Evolutionary conservation across 495 filamentous ascomycete species (phyloP).

Genomic region (Penicillium antarcticum): DNA sequence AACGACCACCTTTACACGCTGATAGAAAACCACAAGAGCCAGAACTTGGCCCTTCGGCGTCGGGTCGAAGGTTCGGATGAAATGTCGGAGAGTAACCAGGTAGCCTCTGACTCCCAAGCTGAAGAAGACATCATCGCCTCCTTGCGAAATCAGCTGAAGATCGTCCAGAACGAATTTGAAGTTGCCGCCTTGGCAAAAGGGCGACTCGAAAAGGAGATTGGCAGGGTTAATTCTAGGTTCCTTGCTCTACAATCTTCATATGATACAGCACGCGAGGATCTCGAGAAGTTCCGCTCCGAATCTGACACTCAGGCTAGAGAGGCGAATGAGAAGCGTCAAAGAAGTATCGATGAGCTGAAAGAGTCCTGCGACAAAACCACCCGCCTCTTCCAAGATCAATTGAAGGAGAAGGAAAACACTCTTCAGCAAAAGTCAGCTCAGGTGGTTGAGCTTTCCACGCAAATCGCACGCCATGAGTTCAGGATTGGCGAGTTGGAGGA

Average conservation of each 20-base stretch:
- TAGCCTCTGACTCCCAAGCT: conserved; percentile 58
- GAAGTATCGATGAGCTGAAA: conserved; percentile 92
- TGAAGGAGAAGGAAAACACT: conserved; percentile 70
- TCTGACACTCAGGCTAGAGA: conserved; percentile 68
- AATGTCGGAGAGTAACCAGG: conserved; percentile 32
- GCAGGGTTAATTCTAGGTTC: conserved; percentile 22
- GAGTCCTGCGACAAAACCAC: conserved; percentile 88
- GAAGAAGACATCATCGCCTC: conserved; percentile 87
- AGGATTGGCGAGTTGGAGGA: conserved; percentile 77
- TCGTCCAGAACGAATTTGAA: conserved; percentile 91
- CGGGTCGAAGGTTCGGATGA: conserved; percentile 50
- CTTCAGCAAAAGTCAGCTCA: conserved; percentile 70
- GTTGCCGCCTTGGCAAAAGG: conserved; percentile 81
- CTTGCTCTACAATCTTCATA: conserved; percentile 74
- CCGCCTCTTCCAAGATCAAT: conserved; percentile 65
- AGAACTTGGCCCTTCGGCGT: conserved; percentile 74
- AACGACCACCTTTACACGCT: conserved; percentile 87
- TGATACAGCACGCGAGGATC: conserved; percentile 78
- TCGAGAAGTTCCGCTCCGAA: conserved; percentile 81
- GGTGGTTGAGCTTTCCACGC: conserved; percentile 67
- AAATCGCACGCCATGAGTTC: conserved; percentile 78
- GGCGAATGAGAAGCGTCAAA: conserved; percentile 79
- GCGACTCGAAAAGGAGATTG: conserved; percentile 82
- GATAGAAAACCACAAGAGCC: conserved; percentile 73
- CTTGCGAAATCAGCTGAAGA: conserved; percentile 94